Percentiles rank a stretch among this genome's conserved stretches.
Conservation (phyloP, 2,329 filamentous ascomycete genomes). For the Sarocladium brachiariae region DNA sequence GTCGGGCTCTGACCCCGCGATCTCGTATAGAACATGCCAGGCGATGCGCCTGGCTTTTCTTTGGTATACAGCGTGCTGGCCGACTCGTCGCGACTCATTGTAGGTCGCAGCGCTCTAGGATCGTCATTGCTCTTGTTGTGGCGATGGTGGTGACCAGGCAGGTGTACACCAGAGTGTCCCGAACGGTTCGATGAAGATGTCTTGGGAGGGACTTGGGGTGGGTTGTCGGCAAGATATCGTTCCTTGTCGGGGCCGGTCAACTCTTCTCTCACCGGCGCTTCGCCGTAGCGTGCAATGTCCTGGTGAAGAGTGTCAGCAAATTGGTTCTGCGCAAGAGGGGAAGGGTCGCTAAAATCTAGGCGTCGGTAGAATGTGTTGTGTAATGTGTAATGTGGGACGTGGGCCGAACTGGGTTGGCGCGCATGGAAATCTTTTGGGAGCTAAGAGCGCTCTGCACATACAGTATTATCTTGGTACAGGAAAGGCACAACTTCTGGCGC, state of each 20-base stretch:
- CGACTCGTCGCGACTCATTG: slow-evolving; percentile 69
- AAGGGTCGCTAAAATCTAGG: neutral
- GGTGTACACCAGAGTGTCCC: slow-evolving; percentile 54
- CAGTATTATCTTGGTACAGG: slow-evolving; percentile 69
- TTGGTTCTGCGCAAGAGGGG: slow-evolving; percentile 12
- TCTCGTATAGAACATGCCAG: slow-evolving; percentile 37
- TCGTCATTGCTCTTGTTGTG: slow-evolving; percentile 68
- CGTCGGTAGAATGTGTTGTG: slow-evolving; percentile 9
- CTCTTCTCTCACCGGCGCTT: slow-evolving; percentile 66
- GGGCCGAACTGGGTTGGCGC: neutral
- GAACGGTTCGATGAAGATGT: slow-evolving; percentile 58
- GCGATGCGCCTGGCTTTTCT: slow-evolving; percentile 41
- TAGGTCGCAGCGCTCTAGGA: slow-evolving; percentile 59
- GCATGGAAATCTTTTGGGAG: neutral
- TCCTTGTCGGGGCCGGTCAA: slow-evolving; percentile 64
- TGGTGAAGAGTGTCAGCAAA: slow-evolving; percentile 26
- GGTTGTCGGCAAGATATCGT: slow-evolving; percentile 50
- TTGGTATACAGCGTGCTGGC: slow-evolving; percentile 35
- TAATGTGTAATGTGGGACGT: slow-evolving; percentile 4
- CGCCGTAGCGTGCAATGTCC: slow-evolving; percentile 71
- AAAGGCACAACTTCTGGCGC: slow-evolving; percentile 91
- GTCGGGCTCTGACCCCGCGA: slow-evolving; percentile 74
- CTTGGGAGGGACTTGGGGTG: slow-evolving; percentile 43
- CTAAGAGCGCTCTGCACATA: slow-evolving; percentile 32
- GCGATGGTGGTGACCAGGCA: slow-evolving; percentile 56